These are phyloP conservation scores for Myxozyma melibiosi DNA, from an alignment of 805 yeast genomes.

Conservation along the genomic window DNA sequence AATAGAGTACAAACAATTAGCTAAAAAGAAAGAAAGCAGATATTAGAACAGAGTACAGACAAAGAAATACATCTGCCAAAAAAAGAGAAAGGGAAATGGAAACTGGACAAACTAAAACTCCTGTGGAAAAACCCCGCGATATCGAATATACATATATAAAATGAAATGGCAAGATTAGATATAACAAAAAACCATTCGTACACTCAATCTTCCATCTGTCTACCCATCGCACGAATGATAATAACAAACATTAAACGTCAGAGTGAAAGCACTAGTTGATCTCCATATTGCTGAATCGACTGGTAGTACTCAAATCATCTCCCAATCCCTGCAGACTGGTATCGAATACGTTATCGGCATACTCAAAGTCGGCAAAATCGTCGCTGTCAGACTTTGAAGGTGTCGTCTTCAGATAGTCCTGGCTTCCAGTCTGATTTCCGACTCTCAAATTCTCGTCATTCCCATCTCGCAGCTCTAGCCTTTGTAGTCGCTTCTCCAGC, in stretches of 20 bases:
- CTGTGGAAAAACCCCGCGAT: neutral
- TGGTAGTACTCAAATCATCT: constrained; percentile 2
- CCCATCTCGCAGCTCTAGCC: constrained; percentile 17
- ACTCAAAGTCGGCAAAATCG: constrained; percentile 29
- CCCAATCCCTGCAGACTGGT: constrained; percentile 22
- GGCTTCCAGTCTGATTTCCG: no score
- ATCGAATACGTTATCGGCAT: constrained; percentile 29
- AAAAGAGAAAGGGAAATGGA: no score
- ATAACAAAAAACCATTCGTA: neutral
- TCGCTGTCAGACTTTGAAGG: constrained; percentile 8
- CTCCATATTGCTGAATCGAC: constrained; percentile 22
- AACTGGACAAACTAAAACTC: no score
- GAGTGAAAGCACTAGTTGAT: constrained; percentile 4
- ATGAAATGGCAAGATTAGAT: neutral
- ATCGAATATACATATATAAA: neutral
- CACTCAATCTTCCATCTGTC: no score
- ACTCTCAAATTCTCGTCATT: no score
- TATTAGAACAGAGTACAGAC: no score
- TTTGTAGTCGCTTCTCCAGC: constrained; percentile 15
- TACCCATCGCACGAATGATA: no score
- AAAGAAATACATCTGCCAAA: no score
- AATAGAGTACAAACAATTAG: no score
- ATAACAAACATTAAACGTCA: no score
- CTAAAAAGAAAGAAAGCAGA: no score
- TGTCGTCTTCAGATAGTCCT: neutral